These are phyloP conservation scores for Stenogyne calaminthoides DNA, from an alignment of 305 asterid genomes.

Conservation along the genomic window DNA sequence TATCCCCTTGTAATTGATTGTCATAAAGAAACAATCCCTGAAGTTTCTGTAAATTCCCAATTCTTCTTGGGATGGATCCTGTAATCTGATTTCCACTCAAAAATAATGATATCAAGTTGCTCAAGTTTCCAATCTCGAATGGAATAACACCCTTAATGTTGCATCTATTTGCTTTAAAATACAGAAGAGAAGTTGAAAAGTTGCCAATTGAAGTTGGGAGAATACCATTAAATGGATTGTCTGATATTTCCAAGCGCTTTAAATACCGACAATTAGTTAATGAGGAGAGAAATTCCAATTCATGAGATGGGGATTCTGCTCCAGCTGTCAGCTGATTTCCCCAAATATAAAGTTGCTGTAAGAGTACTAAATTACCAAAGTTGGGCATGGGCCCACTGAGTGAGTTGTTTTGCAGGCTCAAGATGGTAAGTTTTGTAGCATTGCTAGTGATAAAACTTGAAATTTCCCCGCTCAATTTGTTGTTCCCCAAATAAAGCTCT, in stretches of 20 bases:
- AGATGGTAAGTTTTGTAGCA: constrained; percentile 30
- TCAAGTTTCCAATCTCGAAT: constrained; percentile 31
- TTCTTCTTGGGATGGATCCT: constrained; percentile 28
- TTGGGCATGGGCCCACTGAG: too few species aligned
- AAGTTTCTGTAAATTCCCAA: constrained; percentile 22
- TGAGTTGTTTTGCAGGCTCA: too few species aligned
- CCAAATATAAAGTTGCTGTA: not conserved
- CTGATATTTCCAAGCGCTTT: not conserved
- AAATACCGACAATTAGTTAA: constrained; percentile 30
- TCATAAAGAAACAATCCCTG: not conserved
- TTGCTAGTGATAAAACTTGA: constrained; percentile 26
- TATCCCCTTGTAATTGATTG: not conserved
- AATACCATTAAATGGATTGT: constrained; percentile 34
- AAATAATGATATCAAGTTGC: not conserved
- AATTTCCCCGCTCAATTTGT: too few species aligned
- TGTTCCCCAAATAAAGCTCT: constrained; percentile 16
- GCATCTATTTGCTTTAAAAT: constrained; percentile 3
- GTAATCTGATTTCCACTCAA: not conserved
- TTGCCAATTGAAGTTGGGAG: constrained; percentile 36
- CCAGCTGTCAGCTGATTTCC: constrained; percentile 22
- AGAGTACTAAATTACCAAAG: constrained; percentile 23
- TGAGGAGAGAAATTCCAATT: constrained; percentile 33
- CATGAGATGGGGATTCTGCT: not conserved
- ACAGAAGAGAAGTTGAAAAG: constrained; percentile 18
- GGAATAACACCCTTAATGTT: constrained; percentile 34